Conservation (phyloP, 768 basidiomycete species). For the Leccinum longicurvipes region DNA sequence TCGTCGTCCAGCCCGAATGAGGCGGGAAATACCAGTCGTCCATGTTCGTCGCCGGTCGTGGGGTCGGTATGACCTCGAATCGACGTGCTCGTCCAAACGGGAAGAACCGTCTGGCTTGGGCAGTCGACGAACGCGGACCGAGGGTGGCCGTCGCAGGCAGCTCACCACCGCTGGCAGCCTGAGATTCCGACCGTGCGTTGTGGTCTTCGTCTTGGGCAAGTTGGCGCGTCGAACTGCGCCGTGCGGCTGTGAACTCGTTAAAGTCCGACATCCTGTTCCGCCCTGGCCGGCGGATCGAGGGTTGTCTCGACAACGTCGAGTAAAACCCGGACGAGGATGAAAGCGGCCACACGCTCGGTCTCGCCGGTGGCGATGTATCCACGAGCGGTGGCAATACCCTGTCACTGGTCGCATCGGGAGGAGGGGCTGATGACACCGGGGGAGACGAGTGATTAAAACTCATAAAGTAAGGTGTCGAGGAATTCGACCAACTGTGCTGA, state of each 20-base stretch:
- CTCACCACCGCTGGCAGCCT: not conserved
- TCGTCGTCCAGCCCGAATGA: conserved; percentile 21
- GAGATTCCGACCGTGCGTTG: conserved; percentile 9
- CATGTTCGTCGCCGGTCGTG: conserved; percentile 27
- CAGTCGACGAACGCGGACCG: conserved; percentile 13
- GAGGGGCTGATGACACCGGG: conserved; percentile 25
- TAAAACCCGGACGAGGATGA: conserved; percentile 24
- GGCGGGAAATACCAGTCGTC: conserved; percentile 35
- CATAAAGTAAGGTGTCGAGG: conserved; percentile 23
- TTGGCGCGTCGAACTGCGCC: conserved; percentile 49
- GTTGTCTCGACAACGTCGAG: conserved; percentile 47
- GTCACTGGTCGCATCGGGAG: conserved; percentile 21
- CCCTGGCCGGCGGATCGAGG: conserved; percentile 57
- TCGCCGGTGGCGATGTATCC: conserved; percentile 23
- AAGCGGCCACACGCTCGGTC: conserved; percentile 21
- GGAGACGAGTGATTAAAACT: conserved; percentile 24
- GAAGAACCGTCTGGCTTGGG: conserved; percentile 52
- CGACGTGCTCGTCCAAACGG: conserved; percentile 48
- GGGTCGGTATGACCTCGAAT: conserved; percentile 35
- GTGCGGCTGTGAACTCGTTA: conserved; percentile 65
- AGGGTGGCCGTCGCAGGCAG: conserved; percentile 3
- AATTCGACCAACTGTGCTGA: conserved; percentile 32
- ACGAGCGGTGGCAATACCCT: conserved; percentile 29
- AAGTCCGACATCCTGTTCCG: conserved; percentile 62
- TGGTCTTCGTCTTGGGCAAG: conserved; percentile 29